Percentiles rank a stretch among this genome's conserved stretches.
These are phyloP conservation scores for Blattamonas nauphoetae DNA, from an alignment of 78 protist genomes.

Conservation along the genomic window DNA sequence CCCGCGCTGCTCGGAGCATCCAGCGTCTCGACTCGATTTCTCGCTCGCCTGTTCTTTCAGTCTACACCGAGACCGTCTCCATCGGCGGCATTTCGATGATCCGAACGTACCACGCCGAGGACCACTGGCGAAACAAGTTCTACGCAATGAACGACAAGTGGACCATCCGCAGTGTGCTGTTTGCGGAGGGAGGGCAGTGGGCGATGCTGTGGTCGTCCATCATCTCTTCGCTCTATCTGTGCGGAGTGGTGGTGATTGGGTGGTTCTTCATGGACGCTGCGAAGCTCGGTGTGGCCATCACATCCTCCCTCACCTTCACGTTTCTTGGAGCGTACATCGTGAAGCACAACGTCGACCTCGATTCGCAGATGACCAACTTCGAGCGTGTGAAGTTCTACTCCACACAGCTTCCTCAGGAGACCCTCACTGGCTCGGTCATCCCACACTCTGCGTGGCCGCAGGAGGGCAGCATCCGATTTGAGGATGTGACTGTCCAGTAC, in stretches of 20 bases:
- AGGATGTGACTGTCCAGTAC: no score
- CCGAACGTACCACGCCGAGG: slow-evolving; percentile 57
- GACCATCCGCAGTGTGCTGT: neutral
- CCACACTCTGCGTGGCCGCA: no score
- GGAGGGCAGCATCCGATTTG: no score
- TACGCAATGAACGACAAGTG: neutral
- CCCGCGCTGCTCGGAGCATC: slow-evolving; percentile 52
- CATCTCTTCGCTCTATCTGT: neutral
- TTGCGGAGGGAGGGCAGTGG: neutral
- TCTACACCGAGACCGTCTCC: slow-evolving; percentile 61
- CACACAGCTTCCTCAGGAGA: no score
- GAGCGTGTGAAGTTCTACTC: no score
- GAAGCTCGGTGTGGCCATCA: neutral
- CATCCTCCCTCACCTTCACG: no score
- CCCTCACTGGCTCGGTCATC: no score
- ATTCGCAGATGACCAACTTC: no score
- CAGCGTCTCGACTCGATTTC: slow-evolving; percentile 63
- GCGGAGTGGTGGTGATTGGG: neutral
- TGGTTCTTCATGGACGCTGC: neutral
- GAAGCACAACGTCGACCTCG: no score
- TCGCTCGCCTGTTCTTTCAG: slow-evolving; percentile 70
- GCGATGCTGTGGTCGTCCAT: neutral
- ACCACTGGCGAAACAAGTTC: neutral
- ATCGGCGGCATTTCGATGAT: slow-evolving; percentile 72
- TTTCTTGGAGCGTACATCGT: no score